phyloP scores from a whole-genome alignment of 164 flowering plant genomes.

The Berberis thunbergii region DNA sequence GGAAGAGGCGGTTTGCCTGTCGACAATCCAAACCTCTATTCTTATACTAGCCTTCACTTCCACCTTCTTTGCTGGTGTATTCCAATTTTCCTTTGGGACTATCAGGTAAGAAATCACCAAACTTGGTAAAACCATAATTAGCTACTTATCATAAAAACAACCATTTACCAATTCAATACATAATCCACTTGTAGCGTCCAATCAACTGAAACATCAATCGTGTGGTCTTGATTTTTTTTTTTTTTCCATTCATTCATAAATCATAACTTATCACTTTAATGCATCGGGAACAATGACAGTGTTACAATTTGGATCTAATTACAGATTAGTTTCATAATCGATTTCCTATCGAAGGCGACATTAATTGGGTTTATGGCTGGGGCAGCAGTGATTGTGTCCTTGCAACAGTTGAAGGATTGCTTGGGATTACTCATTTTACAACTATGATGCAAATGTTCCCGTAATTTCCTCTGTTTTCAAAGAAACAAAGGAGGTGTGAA shows the following conservation, averaged over 20 bases:
- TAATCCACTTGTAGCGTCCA: no score
- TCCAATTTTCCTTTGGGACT: conserved; percentile 48
- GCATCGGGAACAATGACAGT: not conserved
- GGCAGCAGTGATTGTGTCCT: conserved; percentile 88
- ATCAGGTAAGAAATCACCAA: conserved; percentile 32
- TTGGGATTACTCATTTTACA: conserved; percentile 85
- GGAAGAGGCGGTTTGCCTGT: conserved; percentile 20
- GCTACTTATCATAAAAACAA: no score
- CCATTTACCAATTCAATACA: no score
- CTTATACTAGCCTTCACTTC: conserved; percentile 48
- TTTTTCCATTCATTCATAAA: no score
- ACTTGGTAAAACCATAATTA: not conserved
- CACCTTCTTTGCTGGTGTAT: conserved; percentile 49
- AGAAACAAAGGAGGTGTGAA: conserved; percentile 52
- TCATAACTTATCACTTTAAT: no score
- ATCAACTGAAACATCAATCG: no score
- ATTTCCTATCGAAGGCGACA: conserved; percentile 89
- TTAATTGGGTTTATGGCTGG: conserved; percentile 95
- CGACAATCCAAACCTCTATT: conserved; percentile 28
- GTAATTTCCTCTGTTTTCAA: conserved; percentile 77
- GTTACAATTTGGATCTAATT: not conserved
- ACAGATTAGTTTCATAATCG: conserved; percentile 36
- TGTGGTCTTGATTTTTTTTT: no score
- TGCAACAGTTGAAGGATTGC: conserved; percentile 86
- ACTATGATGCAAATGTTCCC: conserved; percentile 66